Evolutionary conservation across 2,329 filamentous ascomycete species (phyloP), one percentile per base, ranked within the genome.

Genomic region (Drechslera avenae): DNA sequence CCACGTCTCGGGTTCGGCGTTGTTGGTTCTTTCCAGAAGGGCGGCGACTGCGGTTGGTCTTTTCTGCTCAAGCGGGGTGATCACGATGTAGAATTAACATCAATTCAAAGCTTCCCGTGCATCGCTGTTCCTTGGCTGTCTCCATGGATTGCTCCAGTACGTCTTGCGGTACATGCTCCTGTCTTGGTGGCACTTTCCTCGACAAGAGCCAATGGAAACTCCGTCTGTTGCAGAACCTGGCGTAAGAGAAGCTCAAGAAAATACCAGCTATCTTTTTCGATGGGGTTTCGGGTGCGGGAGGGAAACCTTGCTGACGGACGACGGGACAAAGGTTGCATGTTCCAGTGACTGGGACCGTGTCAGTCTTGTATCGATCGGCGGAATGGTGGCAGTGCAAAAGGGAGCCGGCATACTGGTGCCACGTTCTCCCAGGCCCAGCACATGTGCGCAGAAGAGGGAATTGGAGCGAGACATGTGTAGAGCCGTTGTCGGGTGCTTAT

Each of bases 311-410:
- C 19, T 39, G 47, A 44, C 37, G 43, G 32, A 17, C 36, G 23
- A 39, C 23, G 48, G 18, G 31, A 39, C 26, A 8, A 40, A 30
- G 46, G 31, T 10, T 33, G 32, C 18, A 28, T 45, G 36, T 23
- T 36, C 17, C 32, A 50, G 42, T n/a, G 39, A 16, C 31, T 23
- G n/a, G 21, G 32, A 32, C 26, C 28, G 17, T 30, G 50, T 28
- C 34, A 35, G 35, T 49, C 42, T 26, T 48, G 32, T 36, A 46
- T 37, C 44, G 30, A 56, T 42, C 21, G 18, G 33, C 5, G 23
- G 26, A n/a, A 18, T n/a, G 12, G 36, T 44, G 33, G 33, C 34
- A 31, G 34, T 10, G 5, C 31, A n/a, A 23, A 8, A 26, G 23
- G 33, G 2, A 34, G 17, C 12, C 23, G 16, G 33, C 30, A 32